Conservation (phyloP, 2,329 filamentous ascomycete genomes). For the Botryotinia narcissicola region DNA sequence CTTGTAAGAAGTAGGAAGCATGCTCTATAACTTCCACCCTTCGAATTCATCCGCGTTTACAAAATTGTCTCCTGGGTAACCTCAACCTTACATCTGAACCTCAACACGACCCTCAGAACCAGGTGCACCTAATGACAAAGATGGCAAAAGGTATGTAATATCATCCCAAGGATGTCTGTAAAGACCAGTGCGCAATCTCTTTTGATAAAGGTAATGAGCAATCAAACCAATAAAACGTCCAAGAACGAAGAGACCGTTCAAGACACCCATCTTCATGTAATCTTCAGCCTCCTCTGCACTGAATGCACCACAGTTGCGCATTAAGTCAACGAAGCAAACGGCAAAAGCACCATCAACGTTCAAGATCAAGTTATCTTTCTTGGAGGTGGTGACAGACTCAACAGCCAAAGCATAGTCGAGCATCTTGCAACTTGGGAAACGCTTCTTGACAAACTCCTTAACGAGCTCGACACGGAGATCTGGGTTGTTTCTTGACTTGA, state of each 20-base stretch:
- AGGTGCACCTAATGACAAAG: conserved; percentile 66
- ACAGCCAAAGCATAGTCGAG: conserved; percentile 98
- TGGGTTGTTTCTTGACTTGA: conserved; percentile 99
- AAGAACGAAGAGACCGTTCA: conserved; percentile 98
- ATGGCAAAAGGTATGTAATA: conserved; percentile 91
- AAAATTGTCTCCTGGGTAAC: not conserved
- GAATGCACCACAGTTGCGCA: conserved; percentile 98
- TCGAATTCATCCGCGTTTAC: conserved; percentile 4
- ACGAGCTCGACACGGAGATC: conserved; percentile 99
- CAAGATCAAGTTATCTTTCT: conserved; percentile 99
- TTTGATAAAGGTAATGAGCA: conserved; percentile 99
- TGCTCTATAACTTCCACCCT: conserved; percentile 13
- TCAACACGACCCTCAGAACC: conserved; percentile 85
- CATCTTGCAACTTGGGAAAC: conserved; percentile 97
- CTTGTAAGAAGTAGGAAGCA: conserved; percentile 15
- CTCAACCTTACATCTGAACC: conserved; percentile 60
- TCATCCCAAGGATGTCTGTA: conserved; percentile 99
- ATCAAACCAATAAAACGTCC: conserved; percentile 97
- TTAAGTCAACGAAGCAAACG: conserved; percentile 96
- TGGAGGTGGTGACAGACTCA: conserved; percentile 96
- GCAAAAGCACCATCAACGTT: conserved; percentile 98
- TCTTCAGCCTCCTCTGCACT: conserved; percentile 95
- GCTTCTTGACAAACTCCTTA: conserved; percentile 96
- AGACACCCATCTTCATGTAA: conserved; percentile 97
- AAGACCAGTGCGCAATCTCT: conserved; percentile 95